Percentiles rank a stretch among this genome's conserved stretches.
Conservation (phyloP, 805 yeast genomes). For the Kazachstania viticola region DNA sequence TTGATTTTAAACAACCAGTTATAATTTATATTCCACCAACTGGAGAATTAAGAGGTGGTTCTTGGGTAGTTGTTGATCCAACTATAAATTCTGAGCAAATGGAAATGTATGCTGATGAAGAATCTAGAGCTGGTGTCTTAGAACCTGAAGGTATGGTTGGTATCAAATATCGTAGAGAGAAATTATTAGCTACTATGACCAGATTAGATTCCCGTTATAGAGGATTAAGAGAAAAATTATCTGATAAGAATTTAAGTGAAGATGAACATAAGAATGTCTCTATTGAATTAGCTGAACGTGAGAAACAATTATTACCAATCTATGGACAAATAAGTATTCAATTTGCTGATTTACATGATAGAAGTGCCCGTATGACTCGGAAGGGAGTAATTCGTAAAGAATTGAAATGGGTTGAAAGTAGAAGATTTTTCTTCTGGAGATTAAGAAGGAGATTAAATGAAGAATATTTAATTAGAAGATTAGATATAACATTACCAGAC, state of each 20-base stretch:
- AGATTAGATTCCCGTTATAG: slow-evolving; percentile 75
- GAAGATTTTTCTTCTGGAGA: slow-evolving; percentile 99
- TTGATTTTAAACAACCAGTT: slow-evolving; percentile 92
- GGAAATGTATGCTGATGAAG: slow-evolving; percentile 98
- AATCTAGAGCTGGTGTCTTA: slow-evolving; percentile 93
- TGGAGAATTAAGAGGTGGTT: slow-evolving; percentile 99
- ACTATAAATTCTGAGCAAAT: slow-evolving; percentile 93
- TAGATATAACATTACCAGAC: slow-evolving; percentile 49
- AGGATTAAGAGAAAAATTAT: slow-evolving; percentile 49
- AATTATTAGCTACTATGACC: slow-evolving; percentile 79
- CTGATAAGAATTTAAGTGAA: slow-evolving; percentile 39
- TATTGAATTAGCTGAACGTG: slow-evolving; percentile 64
- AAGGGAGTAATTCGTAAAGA: slow-evolving; percentile 85
- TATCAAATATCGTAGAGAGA: slow-evolving; percentile 91
- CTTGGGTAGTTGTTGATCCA: slow-evolving; percentile 99
- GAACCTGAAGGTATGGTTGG: slow-evolving; percentile 99
- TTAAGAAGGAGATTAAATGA: slow-evolving; percentile 90
- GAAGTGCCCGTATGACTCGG: slow-evolving; percentile 94
- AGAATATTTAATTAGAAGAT: slow-evolving; percentile 70
- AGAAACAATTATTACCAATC: slow-evolving; percentile 67
- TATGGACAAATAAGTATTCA: slow-evolving; percentile 89
- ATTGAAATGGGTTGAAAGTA: slow-evolving; percentile 73
- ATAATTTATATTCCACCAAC: slow-evolving; percentile 95
- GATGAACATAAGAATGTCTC: slow-evolving; percentile 60
- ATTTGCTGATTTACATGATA: slow-evolving; percentile 95